Percentiles rank a stretch among this genome's conserved stretches.
Evolutionary conservation across 2,329 filamentous ascomycete genomes (phyloP).

Genomic region (Hypoxylon sp.): DNA sequence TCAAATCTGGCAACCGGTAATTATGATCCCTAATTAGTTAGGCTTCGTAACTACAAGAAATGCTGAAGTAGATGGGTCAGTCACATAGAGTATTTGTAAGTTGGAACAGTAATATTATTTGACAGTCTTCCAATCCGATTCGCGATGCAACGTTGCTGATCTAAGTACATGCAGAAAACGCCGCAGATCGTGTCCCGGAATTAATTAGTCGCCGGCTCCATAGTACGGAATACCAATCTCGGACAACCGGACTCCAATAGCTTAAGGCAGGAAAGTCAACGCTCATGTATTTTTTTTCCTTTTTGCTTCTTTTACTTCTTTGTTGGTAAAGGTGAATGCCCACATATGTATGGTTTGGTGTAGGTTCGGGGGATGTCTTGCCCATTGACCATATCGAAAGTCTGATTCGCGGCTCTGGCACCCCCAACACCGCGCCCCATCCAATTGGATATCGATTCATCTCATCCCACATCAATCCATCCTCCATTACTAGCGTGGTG

Average conservation of each 20-base stretch:
- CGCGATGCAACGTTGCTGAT: slow-evolving; percentile 18
- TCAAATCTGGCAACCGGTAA: background rate
- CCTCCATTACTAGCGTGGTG: slow-evolving; percentile 13
- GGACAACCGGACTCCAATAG: slow-evolving; percentile 22
- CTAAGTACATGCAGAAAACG: slow-evolving; percentile 30
- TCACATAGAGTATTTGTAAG: slow-evolving; percentile 7
- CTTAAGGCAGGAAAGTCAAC: background rate
- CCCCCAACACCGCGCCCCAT: slow-evolving; percentile 10
- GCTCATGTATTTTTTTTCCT: slow-evolving; percentile 13
- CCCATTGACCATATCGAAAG: background rate
- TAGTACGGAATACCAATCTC: slow-evolving; percentile 21
- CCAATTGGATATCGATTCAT: slow-evolving; percentile 29
- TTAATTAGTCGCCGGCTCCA: slow-evolving; percentile 16
- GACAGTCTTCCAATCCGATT: slow-evolving; percentile 15
- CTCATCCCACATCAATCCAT: slow-evolving; percentile 19
- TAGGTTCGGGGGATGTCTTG: background rate
- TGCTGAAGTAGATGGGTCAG: background rate
- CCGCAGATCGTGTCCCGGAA: slow-evolving; percentile 15
- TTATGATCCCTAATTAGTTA: background rate
- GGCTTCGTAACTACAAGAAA: background rate
- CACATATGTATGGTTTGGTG: slow-evolving; percentile 1
- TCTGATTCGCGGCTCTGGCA: slow-evolving; percentile 25
- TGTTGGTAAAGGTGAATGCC: slow-evolving; percentile 15
- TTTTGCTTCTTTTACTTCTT: slow-evolving; percentile 37
- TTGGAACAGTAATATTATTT: slow-evolving; percentile 11